phyloP scores from a whole-genome alignment of 2,329 filamentous ascomycete genomes.

The Magnaporthales sp. region DNA sequence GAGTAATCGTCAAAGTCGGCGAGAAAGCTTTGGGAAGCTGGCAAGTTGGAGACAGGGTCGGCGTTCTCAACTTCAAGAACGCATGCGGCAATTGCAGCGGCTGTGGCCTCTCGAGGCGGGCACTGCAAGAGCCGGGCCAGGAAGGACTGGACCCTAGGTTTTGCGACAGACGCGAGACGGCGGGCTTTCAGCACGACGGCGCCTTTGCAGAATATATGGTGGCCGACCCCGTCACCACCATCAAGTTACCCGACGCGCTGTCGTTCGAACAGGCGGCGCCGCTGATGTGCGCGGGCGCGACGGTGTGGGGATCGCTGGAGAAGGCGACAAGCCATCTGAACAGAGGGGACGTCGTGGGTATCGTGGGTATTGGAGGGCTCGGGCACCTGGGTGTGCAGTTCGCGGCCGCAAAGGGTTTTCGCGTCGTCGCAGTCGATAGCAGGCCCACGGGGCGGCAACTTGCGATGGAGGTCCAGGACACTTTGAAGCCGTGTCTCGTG shows the following conservation, averaged over 20 bases:
- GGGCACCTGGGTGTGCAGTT: constrained; percentile 37
- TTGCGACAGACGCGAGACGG: constrained; percentile 22
- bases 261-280: constrained; percentile 47
- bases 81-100: constrained; percentile 20
- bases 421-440: constrained; percentile 41
- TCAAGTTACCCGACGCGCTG: constrained; percentile 47
- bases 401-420: constrained; percentile 39
- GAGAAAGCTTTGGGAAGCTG: constrained; percentile 12
- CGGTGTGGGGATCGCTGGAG: constrained; percentile 26
- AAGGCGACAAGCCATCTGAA: constrained; percentile 16
- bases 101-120: constrained; percentile 10
- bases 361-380: constrained; percentile 31
- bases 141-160: constrained; percentile 19
- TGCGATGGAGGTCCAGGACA: constrained; percentile 16
- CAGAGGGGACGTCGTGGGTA: constrained; percentile 28
- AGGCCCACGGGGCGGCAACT: constrained; percentile 18
- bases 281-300: constrained; percentile 48
- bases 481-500: constrained; percentile 18
- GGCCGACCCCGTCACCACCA: constrained; percentile 26
- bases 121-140: constrained; percentile 10
- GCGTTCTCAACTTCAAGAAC: constrained; percentile 25
- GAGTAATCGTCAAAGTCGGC: constrained; percentile 20
- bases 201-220: constrained; percentile 25
- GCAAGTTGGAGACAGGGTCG: constrained; percentile 25
- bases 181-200: constrained; percentile 24